These are phyloP conservation scores for Russula brevipes DNA, from an alignment of 768 basidiomycete species.

Conservation along the genomic window DNA sequence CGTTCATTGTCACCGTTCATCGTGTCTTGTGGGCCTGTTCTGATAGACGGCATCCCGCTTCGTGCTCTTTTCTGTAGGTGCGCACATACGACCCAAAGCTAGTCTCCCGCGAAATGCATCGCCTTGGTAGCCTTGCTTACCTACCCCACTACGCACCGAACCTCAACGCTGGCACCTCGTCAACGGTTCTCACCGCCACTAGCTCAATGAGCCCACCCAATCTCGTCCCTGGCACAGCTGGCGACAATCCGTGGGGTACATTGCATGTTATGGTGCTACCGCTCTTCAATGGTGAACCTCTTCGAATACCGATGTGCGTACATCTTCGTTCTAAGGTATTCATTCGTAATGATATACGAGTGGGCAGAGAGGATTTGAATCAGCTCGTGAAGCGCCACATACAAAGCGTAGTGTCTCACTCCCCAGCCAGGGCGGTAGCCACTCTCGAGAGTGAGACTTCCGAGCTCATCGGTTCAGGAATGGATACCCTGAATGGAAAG, in stretches of 20 bases:
- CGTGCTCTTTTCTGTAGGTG: slow-evolving; percentile 36
- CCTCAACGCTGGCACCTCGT: slow-evolving; percentile 45
- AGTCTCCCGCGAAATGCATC: slow-evolving; percentile 81
- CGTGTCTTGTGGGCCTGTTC: background rate
- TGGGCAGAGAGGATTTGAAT: slow-evolving; percentile 78
- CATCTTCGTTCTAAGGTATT: background rate
- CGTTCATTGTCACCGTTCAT: background rate
- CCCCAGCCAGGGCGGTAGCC: slow-evolving; percentile 67
- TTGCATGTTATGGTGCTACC: slow-evolving; percentile 86
- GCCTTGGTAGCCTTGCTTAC: slow-evolving; percentile 60
- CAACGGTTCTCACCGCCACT: slow-evolving; percentile 38
- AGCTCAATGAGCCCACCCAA: slow-evolving; percentile 23
- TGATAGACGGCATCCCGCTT: background rate
- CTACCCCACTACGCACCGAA: slow-evolving; percentile 49
- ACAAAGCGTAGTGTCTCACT: slow-evolving; percentile 61
- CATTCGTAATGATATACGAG: background rate
- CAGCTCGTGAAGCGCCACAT: slow-evolving; percentile 75
- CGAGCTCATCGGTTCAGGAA: slow-evolving; percentile 80
- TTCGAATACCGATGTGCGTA: slow-evolving; percentile 75
- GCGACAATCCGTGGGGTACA: slow-evolving; percentile 73
- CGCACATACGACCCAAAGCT: slow-evolving; percentile 78
- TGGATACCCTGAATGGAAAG: slow-evolving; percentile 89
- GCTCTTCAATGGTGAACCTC: slow-evolving; percentile 84
- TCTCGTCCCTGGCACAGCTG: slow-evolving; percentile 33
- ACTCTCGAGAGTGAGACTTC: slow-evolving; percentile 73